A percentile compares a stretch with the other conserved stretches of the same genome.
Evolutionary conservation across 148 eudicot genomes (phyloP).

Genomic region (Rhododendron griersonianum): DNA sequence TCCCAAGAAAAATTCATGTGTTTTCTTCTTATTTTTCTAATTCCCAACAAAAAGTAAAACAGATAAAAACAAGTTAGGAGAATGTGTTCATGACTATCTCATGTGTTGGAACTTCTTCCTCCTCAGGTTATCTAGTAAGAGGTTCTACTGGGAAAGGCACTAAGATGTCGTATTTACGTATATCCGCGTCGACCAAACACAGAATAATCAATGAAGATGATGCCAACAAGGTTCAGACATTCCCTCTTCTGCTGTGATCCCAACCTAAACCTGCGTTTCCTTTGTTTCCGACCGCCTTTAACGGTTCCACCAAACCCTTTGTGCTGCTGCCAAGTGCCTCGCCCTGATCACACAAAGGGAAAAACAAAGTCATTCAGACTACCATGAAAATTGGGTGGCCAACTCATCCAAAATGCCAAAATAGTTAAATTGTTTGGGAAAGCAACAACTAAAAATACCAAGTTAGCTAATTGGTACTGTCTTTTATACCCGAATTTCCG

Average conservation of each 20-base stretch:
- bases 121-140: background rate
- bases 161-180: background rate
- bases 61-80: background rate
- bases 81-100: background rate
- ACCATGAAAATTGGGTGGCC: background rate
- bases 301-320: slow-evolving; percentile 70
- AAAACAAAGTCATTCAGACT: background rate
- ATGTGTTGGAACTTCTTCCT: background rate
- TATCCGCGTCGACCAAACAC: background rate
- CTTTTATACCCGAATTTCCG: background rate
- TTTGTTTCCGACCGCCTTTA: slow-evolving; percentile 76
- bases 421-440: background rate
- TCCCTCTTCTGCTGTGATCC: slow-evolving; percentile 29
- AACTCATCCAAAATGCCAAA: background rate
- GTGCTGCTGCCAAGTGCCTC: slow-evolving; percentile 75
- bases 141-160: background rate
- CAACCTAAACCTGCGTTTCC: slow-evolving; percentile 94
- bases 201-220: background rate
- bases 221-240: background rate
- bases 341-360: slow-evolving; percentile 37
- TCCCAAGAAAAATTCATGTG: background rate
- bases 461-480: background rate
- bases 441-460: background rate
- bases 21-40: background rate
- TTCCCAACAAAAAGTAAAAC: background rate